A percentile compares a stretch with the other conserved stretches of the same genome.
These are phyloP conservation scores for Ascosphaera aggregata DNA, from an alignment of 2,329 filamentous ascomycete species.

Conservation along the genomic window DNA sequence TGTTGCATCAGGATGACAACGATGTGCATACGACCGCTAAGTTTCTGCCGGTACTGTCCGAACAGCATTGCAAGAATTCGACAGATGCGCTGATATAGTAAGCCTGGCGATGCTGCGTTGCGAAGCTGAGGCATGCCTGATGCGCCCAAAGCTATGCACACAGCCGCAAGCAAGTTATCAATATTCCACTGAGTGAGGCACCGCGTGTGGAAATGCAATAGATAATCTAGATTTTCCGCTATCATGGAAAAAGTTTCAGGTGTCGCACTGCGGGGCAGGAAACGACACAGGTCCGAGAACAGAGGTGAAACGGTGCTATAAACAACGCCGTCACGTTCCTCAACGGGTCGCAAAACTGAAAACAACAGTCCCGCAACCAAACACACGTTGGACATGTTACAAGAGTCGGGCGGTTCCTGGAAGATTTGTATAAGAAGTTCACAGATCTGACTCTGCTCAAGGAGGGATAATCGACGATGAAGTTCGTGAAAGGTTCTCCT, in stretches of 20 bases:
- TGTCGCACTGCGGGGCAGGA: slow-evolving; percentile 11
- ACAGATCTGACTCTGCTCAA: slow-evolving; percentile 12
- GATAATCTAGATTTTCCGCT: slow-evolving; percentile 16
- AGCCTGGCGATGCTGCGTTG: slow-evolving; percentile 8
- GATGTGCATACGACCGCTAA: slow-evolving; percentile 37
- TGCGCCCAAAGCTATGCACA: slow-evolving; percentile 15
- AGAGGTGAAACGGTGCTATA: slow-evolving; percentile 15
- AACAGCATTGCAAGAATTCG: slow-evolving; percentile 28
- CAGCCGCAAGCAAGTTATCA: slow-evolving; percentile 18
- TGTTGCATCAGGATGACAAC: slow-evolving; percentile 30
- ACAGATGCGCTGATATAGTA: slow-evolving; percentile 31
- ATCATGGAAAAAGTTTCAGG: slow-evolving; percentile 19
- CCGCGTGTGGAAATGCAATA: slow-evolving; percentile 18
- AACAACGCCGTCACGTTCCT: slow-evolving; percentile 15
- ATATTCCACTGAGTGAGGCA: slow-evolving; percentile 23
- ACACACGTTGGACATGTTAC: slow-evolving; percentile 12
- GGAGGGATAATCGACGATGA: slow-evolving; percentile 12
- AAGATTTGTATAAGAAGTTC: slow-evolving; percentile 12
- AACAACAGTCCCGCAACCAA: slow-evolving; percentile 16
- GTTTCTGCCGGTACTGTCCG: slow-evolving; percentile 31
- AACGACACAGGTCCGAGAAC: slow-evolving; percentile 13
- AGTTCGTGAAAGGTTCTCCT: slow-evolving; percentile 15
- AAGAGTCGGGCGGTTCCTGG: slow-evolving; percentile 10
- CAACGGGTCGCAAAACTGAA: slow-evolving; percentile 11
- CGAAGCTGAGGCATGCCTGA: slow-evolving; percentile 5